phyloP scores from a whole-genome alignment of 305 asterid genomes.

The Rubia balearica region DNA sequence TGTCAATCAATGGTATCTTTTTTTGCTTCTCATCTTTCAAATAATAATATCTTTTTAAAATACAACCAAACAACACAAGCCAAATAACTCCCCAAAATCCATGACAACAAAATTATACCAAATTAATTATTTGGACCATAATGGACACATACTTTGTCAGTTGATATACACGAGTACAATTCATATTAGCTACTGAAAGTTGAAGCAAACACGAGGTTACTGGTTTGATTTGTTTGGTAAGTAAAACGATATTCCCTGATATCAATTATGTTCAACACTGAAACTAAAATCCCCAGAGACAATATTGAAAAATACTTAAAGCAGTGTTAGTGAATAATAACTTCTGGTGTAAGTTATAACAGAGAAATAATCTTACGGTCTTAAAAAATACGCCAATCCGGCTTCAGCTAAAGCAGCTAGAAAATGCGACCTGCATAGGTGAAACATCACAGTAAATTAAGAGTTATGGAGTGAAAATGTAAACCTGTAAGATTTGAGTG shows the following conservation, averaged over 20 bases:
- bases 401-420: conserved; percentile 29
- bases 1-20: background rate
- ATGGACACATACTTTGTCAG: background rate
- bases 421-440: conserved; percentile 31
- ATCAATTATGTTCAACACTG: background rate
- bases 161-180: background rate
- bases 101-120: background rate
- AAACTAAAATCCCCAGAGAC: background rate
- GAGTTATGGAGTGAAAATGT: background rate
- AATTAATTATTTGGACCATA: background rate
- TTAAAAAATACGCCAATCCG: conserved; percentile 31
- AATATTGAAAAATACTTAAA: background rate
- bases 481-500: too few relatives aligned
- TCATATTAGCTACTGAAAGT: background rate
- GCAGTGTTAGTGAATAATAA: background rate
- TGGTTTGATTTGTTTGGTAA: background rate
- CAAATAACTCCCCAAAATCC: background rate
- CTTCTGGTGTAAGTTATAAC: background rate
- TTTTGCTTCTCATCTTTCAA: background rate
- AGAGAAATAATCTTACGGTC: conserved; percentile 34
- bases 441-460: conserved; percentile 12
- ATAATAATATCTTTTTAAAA: background rate
- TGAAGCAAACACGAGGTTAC: background rate
- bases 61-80: background rate
- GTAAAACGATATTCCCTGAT: too few relatives aligned